Percentiles rank a stretch among this genome's conserved stretches.
These are phyloP conservation scores for Penicillium longicatenatum DNA, from an alignment of 495 filamentous ascomycete species.

Conservation along the genomic window DNA sequence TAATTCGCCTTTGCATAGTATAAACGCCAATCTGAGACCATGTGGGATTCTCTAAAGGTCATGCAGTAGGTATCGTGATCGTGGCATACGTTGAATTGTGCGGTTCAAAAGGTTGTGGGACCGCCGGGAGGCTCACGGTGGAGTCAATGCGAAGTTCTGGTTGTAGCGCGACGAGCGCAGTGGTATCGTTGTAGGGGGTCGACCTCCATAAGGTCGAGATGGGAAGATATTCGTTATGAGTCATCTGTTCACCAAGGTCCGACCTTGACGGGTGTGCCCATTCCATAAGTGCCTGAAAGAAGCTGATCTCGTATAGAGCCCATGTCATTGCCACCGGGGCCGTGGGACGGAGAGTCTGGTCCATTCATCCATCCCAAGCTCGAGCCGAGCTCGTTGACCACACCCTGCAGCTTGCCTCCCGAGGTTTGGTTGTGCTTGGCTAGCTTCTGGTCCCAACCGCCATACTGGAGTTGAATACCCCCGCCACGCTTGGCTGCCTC, in stretches of 20 bases:
- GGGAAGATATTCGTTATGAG: neutral
- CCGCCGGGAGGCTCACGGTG: slow-evolving; percentile 20
- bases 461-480: slow-evolving; percentile 87
- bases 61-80: slow-evolving; percentile 53
- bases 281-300: slow-evolving; percentile 74
- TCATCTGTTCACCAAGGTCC: slow-evolving; percentile 62
- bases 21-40: slow-evolving; percentile 49
- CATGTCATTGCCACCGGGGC: slow-evolving; percentile 49
- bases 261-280: slow-evolving; percentile 67
- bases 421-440: slow-evolving; percentile 86
- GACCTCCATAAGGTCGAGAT: slow-evolving; percentile 4
- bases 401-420: slow-evolving; percentile 78
- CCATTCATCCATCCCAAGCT: slow-evolving; percentile 78
- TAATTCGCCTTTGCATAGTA: slow-evolving; percentile 41
- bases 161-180: slow-evolving; percentile 7
- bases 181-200: slow-evolving; percentile 8
- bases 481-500: slow-evolving; percentile 91
- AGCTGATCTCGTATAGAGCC: slow-evolving; percentile 78
- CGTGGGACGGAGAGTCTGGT: slow-evolving; percentile 45
- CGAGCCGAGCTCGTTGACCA: slow-evolving; percentile 72
- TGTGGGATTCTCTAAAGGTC: slow-evolving; percentile 44
- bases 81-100: slow-evolving; percentile 44
- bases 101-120: slow-evolving; percentile 31
- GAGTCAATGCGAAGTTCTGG: slow-evolving; percentile 17
- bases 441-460: slow-evolving; percentile 89